A percentile compares a stretch with the other conserved stretches of the same genome.
Evolutionary conservation across 2,329 filamentous ascomycete species (phyloP).

Genomic region (Sphaerulina populicola): DNA sequence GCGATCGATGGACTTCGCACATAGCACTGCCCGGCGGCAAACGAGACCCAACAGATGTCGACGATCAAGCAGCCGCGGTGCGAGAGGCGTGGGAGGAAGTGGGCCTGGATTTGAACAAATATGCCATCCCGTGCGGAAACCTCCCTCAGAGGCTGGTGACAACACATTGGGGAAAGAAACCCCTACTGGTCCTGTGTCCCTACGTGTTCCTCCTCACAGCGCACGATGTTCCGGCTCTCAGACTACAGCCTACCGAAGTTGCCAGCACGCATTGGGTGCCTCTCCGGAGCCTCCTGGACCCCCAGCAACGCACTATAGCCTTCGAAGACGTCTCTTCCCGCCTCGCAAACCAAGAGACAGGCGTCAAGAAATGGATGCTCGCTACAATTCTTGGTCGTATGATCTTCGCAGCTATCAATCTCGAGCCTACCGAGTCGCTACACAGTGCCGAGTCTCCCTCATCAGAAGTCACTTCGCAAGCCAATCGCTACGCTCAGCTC

Average conservation of each 20-base stretch:
- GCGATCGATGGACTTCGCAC: conserved; percentile 62
- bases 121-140: conserved; percentile 48
- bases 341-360: conserved; percentile 48
- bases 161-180: conserved; percentile 55
- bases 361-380: conserved; percentile 47
- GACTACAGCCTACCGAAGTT: conserved; percentile 60
- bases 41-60: conserved; percentile 54
- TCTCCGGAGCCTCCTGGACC: conserved; percentile 52
- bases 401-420: conserved; percentile 57
- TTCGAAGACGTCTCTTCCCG: conserved; percentile 57
- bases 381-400: conserved; percentile 55
- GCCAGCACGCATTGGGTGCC: conserved; percentile 63
- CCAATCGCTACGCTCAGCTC: conserved; percentile 22
- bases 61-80: conserved; percentile 55
- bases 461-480: conserved; percentile 20
- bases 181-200: conserved; percentile 61
- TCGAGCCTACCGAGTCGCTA: conserved; percentile 54
- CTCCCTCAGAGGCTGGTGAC: conserved; percentile 59
- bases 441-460: conserved; percentile 43
- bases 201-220: conserved; percentile 57
- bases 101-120: conserved; percentile 45
- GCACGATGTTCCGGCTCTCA: conserved; percentile 48
- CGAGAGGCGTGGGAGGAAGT: conserved; percentile 61
- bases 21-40: conserved; percentile 61
- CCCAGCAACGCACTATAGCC: conserved; percentile 52